A percentile compares a stretch with the other conserved stretches of the same genome.
Evolutionary conservation across 257 asterid species (phyloP).

Genomic region (Ajuga chamaepitys): DNA sequence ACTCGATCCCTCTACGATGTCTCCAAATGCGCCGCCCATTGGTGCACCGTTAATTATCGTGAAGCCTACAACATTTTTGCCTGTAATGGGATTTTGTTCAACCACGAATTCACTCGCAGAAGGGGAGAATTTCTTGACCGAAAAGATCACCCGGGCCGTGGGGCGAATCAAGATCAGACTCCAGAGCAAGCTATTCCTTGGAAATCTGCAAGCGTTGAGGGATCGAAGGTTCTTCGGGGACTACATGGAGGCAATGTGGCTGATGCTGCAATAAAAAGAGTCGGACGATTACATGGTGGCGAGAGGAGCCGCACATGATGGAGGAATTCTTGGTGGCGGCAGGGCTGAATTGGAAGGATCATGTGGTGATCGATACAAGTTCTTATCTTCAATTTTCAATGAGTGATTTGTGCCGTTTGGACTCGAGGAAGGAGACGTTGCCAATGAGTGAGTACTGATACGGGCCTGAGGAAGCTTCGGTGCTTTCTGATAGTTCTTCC

Average conservation of each 20-base stretch:
- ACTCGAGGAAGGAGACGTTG: too few relatives aligned
- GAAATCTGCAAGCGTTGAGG: conserved; percentile 79
- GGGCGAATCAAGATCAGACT: conserved; percentile 89
- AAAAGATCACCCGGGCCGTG: conserved; percentile 92
- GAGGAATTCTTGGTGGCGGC: conserved; percentile 76
- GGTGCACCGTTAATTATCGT: conserved; percentile 97
- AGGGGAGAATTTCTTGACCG: conserved; percentile 96
- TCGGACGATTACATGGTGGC: conserved; percentile 97
- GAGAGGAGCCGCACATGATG: conserved; percentile 95
- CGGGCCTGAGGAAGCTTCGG: too few relatives aligned
- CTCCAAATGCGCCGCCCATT: conserved; percentile 95
- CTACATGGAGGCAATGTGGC: conserved; percentile 98
- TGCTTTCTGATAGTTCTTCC: too few relatives aligned
- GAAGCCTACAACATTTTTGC: conserved; percentile 88
- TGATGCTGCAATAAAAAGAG: conserved; percentile 96
- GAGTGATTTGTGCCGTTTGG: too few relatives aligned
- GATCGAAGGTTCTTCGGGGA: conserved; percentile 98
- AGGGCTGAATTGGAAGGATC: conserved; percentile 86
- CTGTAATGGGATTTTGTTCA: conserved; percentile 89
- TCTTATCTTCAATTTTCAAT: too few relatives aligned
- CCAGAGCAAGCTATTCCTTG: conserved; percentile 84
- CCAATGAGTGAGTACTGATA: too few relatives aligned
- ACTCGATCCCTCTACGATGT: conserved; percentile 90
- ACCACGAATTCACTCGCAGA: conserved; percentile 84
- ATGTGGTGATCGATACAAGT: conserved; percentile 82